Conservation (phyloP, 768 basidiomycete species). For the Auriscalpium vulgare region DNA sequence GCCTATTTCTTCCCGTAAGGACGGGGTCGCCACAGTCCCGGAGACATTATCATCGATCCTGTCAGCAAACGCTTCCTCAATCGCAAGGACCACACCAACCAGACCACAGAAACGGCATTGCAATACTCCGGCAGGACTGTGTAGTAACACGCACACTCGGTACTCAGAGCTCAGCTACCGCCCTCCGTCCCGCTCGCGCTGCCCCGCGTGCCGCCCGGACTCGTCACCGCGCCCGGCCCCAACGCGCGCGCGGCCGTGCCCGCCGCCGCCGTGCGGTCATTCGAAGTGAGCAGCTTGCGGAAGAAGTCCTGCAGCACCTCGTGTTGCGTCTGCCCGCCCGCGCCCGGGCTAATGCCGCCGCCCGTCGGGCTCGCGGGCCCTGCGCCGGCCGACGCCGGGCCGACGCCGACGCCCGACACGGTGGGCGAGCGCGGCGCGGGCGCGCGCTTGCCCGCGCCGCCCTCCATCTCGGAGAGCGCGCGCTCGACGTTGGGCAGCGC, state of each 20-base stretch:
- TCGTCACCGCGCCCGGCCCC: conserved; percentile 6
- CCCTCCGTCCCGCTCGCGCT: conserved; percentile 1
- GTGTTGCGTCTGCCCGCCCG: conserved; percentile 61
- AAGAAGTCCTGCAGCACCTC: conserved; percentile 86
- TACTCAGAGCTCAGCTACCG: neutral
- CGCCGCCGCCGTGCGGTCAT: conserved; percentile 39
- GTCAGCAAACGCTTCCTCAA: no score
- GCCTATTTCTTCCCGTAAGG: no score
- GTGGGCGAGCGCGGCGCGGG: conserved; percentile 15
- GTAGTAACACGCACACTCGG: no score
- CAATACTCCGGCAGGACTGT: no score
- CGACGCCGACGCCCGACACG: conserved; percentile 18
- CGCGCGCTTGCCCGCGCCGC: conserved; percentile 26
- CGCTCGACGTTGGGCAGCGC: conserved; percentile 82
- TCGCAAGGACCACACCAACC: no score
- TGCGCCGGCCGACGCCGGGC: conserved; percentile 8
- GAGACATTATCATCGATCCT: no score
- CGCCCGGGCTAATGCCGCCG: conserved; percentile 27
- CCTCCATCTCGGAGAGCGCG: conserved; percentile 85
- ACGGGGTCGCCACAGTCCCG: no score
- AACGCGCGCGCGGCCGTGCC: conserved; percentile 25
- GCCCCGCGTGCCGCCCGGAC: neutral
- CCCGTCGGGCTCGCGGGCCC: conserved; percentile 22
- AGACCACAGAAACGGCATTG: no score
- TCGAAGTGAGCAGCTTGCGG: conserved; percentile 68